phyloP scores from a whole-genome alignment of 106 monocot species.

The Amphibolis antarctica region DNA sequence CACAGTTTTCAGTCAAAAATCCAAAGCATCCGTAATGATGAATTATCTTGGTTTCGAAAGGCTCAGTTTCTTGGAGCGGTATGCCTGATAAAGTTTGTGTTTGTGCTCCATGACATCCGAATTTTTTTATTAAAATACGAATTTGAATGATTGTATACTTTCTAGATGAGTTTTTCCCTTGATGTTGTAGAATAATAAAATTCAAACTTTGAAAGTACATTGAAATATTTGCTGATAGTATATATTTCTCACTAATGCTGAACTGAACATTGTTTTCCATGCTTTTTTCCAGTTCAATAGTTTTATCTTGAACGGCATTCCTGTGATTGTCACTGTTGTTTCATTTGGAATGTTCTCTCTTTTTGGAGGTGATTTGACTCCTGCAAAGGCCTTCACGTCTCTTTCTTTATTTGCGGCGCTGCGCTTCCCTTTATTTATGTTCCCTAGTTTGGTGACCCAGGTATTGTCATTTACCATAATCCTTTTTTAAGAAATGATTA shows the following conservation, averaged over 20 bases:
- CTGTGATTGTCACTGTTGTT: slow-evolving; percentile 73
- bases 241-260: no score
- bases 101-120: not conserved
- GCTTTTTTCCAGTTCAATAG: slow-evolving; percentile 62
- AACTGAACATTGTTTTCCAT: not conserved
- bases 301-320: slow-evolving; percentile 87
- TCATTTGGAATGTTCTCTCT: slow-evolving; percentile 88
- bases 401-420: slow-evolving; percentile 95
- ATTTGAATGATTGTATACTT: no score
- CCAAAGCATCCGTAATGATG: slow-evolving; percentile 83
- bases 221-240: no score
- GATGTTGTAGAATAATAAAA: no score
- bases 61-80: slow-evolving; percentile 77
- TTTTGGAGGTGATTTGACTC: slow-evolving; percentile 89
- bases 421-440: slow-evolving; percentile 84
- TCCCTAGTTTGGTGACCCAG: slow-evolving; percentile 97
- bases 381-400: slow-evolving; percentile 96
- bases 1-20: slow-evolving; percentile 87
- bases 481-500: no score
- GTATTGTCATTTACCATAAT: slow-evolving; percentile 13
- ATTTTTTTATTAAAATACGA: no score
- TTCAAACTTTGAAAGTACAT: no score
- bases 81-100: slow-evolving; percentile 8
- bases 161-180: no score
- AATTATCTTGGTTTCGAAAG: slow-evolving; percentile 87